Percentiles rank a stretch among this genome's conserved stretches.
phyloP scores from a whole-genome alignment of 2,329 filamentous ascomycete genomes.

The Scytalidium sp. region DNA sequence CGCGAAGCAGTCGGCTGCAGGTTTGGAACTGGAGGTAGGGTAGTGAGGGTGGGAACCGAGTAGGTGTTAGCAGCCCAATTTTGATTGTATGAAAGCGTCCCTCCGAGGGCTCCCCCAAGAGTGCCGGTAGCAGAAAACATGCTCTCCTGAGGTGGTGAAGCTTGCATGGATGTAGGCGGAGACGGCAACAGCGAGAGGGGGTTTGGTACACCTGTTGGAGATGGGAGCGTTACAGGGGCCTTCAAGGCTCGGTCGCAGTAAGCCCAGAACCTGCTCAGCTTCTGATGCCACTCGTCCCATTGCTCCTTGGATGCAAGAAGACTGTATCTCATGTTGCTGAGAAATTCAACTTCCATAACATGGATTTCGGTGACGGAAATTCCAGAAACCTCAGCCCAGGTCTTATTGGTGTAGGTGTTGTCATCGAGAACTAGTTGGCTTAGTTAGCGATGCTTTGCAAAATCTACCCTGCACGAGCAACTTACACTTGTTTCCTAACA shows the following conservation, averaged over 20 bases:
- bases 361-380: constrained; percentile 95
- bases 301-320: constrained; percentile 81
- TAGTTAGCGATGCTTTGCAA: constrained; percentile 17
- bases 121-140: background rate
- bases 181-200: constrained; percentile 45
- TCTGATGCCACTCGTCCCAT: constrained; percentile 84
- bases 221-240: constrained; percentile 18
- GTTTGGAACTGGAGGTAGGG: constrained; percentile 33
- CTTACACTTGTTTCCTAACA: constrained; percentile 96
- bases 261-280: constrained; percentile 76
- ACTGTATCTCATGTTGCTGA: constrained; percentile 97
- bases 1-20: constrained; percentile 34
- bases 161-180: constrained; percentile 45
- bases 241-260: constrained; percentile 44
- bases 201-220: constrained; percentile 27
- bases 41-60: constrained; percentile 28
- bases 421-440: constrained; percentile 76
- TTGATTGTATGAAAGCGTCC: constrained; percentile 18
- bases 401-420: constrained; percentile 99
- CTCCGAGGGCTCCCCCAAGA: background rate
- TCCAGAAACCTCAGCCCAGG: constrained; percentile 95
- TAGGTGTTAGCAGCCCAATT: constrained; percentile 33
- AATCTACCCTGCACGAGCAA: constrained; percentile 12
- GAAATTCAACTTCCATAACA: constrained; percentile 99
- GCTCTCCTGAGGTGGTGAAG: constrained; percentile 36